Base-by-base conservation (phyloP, 192 early-diverging fungal genomes). In the Powellomyces hirtus region DNA sequence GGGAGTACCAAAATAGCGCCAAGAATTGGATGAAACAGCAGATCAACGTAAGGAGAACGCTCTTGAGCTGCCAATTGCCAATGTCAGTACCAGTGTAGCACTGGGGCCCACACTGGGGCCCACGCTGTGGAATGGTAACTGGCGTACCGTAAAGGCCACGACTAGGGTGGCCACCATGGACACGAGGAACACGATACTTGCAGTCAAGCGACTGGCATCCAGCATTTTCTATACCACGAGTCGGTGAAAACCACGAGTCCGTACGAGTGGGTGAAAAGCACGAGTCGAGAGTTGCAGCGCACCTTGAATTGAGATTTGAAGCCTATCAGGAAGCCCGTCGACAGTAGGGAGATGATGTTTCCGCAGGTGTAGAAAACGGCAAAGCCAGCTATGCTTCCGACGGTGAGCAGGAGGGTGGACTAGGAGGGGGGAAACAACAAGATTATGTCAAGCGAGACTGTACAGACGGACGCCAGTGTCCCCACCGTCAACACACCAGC, bases 291-390 rank as follows among this genome's bases (percentile, higher is more conserved):
- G n/a, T n/a, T n/a, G n/a, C n/a, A 16, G 26, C 26, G 40, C 51
- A 93, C 92, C 81, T 90, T 93, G 40, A 98, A 49, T 79, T 98
- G 96, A 68, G 89, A 85, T 57, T 74, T 79, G 67, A 92, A 91
- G 37, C 94, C 94, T 33, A 95, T 84, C 42, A 98, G 75, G 77
- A 98, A 98, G 24, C 91, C 90, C 56, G 91, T 95, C 45, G 91
- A 88, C 57, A 91, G 55, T 59, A 98, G 67, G 31, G 94, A 92
- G 22, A 96, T 60, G 22, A 96, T 64, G 74, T 98, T 98, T 50
- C 96, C 96, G 16, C 94, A 65, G 45, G 91, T 92, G 73, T 96
- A 98, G 45, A 95, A 80, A 38, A 94, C 80, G 24, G 96, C 96
- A 84, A 96, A 98, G 6, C 81, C 86, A 8, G 84, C 70, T 49